phyloP scores from a whole-genome alignment of 441 rosid genomes.

The Kokia cookei region DNA sequence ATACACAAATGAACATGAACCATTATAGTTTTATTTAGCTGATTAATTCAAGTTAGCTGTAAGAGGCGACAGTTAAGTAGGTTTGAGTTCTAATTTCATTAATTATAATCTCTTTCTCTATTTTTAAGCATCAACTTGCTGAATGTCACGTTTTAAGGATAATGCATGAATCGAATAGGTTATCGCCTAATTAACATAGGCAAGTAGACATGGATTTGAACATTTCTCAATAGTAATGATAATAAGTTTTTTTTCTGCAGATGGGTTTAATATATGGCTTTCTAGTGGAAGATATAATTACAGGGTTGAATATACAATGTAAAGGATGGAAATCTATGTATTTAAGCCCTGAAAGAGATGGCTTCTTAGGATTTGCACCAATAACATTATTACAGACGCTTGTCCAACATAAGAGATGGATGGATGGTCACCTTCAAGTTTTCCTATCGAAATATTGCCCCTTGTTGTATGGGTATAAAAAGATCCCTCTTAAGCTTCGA shows the following conservation, averaged over 20 bases:
- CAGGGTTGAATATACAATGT: conserved; percentile 64
- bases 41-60: too few relatives aligned
- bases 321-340: conserved; percentile 69
- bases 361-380: conserved; percentile 53
- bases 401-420: conserved; percentile 71
- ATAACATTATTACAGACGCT: conserved; percentile 47
- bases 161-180: too few relatives aligned
- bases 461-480: conserved; percentile 27
- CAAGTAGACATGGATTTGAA: too few relatives aligned
- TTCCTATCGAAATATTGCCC: conserved; percentile 55
- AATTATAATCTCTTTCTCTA: too few relatives aligned
- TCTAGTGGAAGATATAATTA: conserved; percentile 64
- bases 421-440: conserved; percentile 62
- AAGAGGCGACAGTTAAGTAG: background rate
- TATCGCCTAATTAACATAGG: too few relatives aligned
- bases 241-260: conserved; percentile 19
- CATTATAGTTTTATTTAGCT: too few relatives aligned
- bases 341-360: conserved; percentile 43
- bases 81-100: background rate
- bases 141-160: too few relatives aligned
- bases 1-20: background rate
- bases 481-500: conserved; percentile 38
- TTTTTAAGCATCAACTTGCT: too few relatives aligned
- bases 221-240: too few relatives aligned
- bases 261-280: conserved; percentile 64